Evolutionary conservation across 768 basidiomycete species (phyloP), one percentile per base, ranked within the genome.

Genomic region (Trametes punicea): DNA sequence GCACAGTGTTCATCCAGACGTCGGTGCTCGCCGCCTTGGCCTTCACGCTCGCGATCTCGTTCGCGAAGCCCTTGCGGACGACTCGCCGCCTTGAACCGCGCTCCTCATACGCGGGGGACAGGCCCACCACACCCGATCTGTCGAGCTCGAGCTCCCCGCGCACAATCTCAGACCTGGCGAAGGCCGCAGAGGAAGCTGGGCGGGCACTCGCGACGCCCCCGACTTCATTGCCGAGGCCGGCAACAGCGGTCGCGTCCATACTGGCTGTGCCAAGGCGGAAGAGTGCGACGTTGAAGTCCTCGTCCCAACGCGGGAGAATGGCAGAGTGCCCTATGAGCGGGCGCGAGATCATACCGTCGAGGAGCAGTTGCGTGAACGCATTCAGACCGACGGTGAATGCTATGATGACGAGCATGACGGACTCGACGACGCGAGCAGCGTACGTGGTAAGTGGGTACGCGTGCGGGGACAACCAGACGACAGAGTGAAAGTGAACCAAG

Each of bases 161-260:
- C 11, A 60, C 60, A 21, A 54, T 18, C 23, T 57, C 58, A 16
- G 48, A 25, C 11, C 23, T 20, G 2, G 30, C 20, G 38, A 5
- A 15, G 15, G 15, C 34, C 4, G 21, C 20, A 3, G 42, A 34
- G 30, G 30, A 31, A 13, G 41, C 64, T 51, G 34, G 39, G 48
- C 34, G 40, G 1, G 63, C 34, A 34, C 65, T 62, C 25, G 70
- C 61, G 46, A 90, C 75, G 4, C 78, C 73, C 6, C 82, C 81
- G 11, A 90, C 83, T 68, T 91, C 88, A 62, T 90, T 89, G 1
- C 84, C 83, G 66, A 87, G 77, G 2, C 89, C 89, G 21, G 81
- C 76, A 9, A 87, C 74, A 42, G 82, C 83, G 0, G 88, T 89
- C 0, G 86, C 84, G 66, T 91, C 89, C 46, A 91, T 74, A 59